Conservation (phyloP, 306 rosid species). For the Morella rubra region DNA sequence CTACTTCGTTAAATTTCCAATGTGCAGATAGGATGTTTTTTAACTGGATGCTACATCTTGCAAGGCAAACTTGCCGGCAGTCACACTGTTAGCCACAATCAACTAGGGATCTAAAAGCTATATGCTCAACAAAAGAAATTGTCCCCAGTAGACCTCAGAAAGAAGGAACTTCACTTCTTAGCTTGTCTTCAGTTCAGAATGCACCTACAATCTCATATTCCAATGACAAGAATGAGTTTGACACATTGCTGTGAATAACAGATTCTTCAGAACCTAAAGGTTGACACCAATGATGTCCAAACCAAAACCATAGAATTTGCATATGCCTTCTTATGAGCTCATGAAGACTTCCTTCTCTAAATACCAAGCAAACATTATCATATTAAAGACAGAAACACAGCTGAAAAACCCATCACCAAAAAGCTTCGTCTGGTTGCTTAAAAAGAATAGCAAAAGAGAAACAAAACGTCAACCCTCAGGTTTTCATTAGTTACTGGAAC, state of each 20-base stretch:
- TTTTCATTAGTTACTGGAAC: not conserved
- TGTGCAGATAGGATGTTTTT: not conserved
- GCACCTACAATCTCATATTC: not conserved
- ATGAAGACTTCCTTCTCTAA: not conserved
- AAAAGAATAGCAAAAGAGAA: no score
- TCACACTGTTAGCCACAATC: not conserved
- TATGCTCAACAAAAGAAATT: not conserved
- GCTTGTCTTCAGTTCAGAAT: not conserved
- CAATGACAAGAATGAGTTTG: not conserved
- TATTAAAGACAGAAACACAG: not conserved
- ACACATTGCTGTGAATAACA: not conserved
- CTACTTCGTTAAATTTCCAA: not conserved
- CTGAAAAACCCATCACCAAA: not conserved
- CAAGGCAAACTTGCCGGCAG: not conserved
- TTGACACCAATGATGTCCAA: not conserved
- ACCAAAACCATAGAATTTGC: not conserved
- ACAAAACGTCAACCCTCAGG: no score
- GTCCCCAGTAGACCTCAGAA: not conserved
- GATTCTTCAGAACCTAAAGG: not conserved
- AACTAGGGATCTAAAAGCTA: not conserved
- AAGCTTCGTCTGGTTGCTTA: not conserved
- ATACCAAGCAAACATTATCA: not conserved
- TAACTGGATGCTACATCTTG: not conserved
- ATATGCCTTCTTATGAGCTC: not conserved
- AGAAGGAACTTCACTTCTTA: not conserved